These are phyloP conservation scores for Trichophyton mentagrophytes DNA, from an alignment of 2,329 filamentous ascomycete species.

Conservation along the genomic window DNA sequence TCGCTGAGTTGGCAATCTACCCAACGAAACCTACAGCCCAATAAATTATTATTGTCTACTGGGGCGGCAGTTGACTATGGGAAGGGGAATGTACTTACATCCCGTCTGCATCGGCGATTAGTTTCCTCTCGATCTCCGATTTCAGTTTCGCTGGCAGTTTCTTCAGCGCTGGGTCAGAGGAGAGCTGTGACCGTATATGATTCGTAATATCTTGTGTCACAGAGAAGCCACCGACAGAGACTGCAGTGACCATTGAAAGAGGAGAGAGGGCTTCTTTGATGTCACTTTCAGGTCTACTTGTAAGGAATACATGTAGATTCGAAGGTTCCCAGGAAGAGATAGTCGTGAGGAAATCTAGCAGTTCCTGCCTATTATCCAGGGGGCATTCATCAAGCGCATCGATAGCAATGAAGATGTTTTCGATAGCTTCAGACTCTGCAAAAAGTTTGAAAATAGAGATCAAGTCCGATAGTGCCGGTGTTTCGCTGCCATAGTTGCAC, in stretches of 20 bases:
- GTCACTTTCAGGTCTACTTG: constrained; percentile 11
- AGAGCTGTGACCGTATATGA: not conserved
- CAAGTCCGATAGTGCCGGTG: not conserved
- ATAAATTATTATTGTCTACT: not conserved
- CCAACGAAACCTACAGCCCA: constrained; percentile 18
- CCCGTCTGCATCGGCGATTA: constrained; percentile 11
- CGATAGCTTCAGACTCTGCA: not conserved
- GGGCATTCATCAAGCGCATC: constrained; percentile 16
- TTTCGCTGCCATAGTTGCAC: not conserved
- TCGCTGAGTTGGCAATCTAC: constrained; percentile 19
- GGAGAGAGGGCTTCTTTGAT: constrained; percentile 9
- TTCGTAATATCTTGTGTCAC: not conserved
- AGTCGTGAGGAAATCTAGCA: constrained; percentile 8
- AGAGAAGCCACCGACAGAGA: not conserved
- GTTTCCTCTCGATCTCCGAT: not conserved
- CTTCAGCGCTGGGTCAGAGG: not conserved
- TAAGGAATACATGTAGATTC: constrained; percentile 8
- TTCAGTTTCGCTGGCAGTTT: not conserved
- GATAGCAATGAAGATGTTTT: constrained; percentile 10
- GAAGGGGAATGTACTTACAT: constrained; percentile 9
- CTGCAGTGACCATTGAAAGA: not conserved
- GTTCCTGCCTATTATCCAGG: constrained; percentile 5
- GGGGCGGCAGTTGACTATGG: too few species aligned
- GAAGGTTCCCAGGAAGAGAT: not conserved
- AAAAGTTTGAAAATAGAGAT: not conserved